Evolutionary conservation across 2,329 filamentous ascomycete species (phyloP).

Genomic region (Paramyrothecium roridum): DNA sequence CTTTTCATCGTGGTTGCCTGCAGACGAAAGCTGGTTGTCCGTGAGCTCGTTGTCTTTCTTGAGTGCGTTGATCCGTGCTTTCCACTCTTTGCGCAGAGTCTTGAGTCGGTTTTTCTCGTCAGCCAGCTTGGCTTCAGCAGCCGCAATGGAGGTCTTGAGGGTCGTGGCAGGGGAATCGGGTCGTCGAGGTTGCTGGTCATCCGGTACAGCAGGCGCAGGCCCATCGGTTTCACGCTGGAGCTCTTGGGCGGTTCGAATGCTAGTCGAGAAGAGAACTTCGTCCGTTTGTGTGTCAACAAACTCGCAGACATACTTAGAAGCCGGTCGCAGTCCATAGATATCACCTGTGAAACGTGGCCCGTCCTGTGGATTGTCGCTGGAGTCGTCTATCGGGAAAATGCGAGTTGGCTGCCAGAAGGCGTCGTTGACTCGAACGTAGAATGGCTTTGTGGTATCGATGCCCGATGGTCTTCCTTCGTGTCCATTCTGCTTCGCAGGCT

Average conservation of each 20-base stretch:
- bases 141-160: conserved; percentile 71
- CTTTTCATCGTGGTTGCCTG: conserved; percentile 73
- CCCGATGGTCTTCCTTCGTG: conserved; percentile 38
- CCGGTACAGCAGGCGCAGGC: conserved; percentile 26
- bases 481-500: conserved; percentile 20
- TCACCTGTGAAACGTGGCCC: conserved; percentile 66
- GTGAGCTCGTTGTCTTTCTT: conserved; percentile 73
- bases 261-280: conserved; percentile 67
- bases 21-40: conserved; percentile 62
- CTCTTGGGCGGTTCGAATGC: conserved; percentile 62
- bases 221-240: conserved; percentile 27
- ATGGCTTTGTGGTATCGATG: conserved; percentile 69
- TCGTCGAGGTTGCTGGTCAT: conserved; percentile 58
- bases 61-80: conserved; percentile 62
- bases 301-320: conserved; percentile 76
- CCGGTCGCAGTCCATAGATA: conserved; percentile 65
- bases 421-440: conserved; percentile 76
- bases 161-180: conserved; percentile 77
- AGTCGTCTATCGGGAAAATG: conserved; percentile 51
- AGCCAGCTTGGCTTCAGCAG: conserved; percentile 65
- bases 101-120: conserved; percentile 70
- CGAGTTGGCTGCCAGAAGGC: conserved; percentile 76
- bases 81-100: conserved; percentile 71
- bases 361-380: conserved; percentile 25
- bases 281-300: conserved; percentile 68